phyloP scores from a whole-genome alignment of 2,329 filamentous ascomycete species.

The Cadophora sp. region DNA sequence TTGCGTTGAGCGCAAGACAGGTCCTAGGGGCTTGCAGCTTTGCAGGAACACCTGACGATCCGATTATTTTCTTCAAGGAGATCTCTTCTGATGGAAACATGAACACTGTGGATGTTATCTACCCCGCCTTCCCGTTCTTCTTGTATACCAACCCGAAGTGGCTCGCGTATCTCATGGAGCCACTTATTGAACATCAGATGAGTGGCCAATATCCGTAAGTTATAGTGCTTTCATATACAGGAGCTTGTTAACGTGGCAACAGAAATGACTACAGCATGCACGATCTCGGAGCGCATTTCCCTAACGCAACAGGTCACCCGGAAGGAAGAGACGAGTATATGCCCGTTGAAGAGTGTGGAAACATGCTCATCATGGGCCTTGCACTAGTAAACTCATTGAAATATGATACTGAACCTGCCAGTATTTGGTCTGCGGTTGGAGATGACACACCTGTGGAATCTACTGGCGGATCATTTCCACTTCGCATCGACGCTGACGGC shows the following conservation, averaged over 20 bases:
- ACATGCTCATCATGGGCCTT: slow-evolving; percentile 76
- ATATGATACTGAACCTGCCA: slow-evolving; percentile 65
- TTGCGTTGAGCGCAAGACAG: slow-evolving; percentile 79
- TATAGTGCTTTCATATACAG: background rate
- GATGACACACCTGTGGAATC: slow-evolving; percentile 36
- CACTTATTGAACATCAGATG: slow-evolving; percentile 80
- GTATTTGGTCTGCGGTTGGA: slow-evolving; percentile 60
- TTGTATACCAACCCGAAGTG: slow-evolving; percentile 83
- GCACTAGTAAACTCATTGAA: slow-evolving; percentile 77
- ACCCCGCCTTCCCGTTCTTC: slow-evolving; percentile 86
- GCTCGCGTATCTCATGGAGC: slow-evolving; percentile 81
- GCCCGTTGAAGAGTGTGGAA: slow-evolving; percentile 71
- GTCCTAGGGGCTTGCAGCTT: slow-evolving; percentile 81
- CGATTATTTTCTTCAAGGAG: slow-evolving; percentile 82
- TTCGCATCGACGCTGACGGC: slow-evolving; percentile 55
- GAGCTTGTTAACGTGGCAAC: background rate
- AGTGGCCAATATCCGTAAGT: slow-evolving; percentile 76
- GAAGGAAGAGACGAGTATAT: slow-evolving; percentile 70
- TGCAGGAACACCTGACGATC: slow-evolving; percentile 72
- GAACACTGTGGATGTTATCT: slow-evolving; percentile 88
- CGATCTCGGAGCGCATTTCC: slow-evolving; percentile 75
- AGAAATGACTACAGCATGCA: slow-evolving; percentile 81
- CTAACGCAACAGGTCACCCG: slow-evolving; percentile 76
- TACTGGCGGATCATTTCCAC: slow-evolving; percentile 40
- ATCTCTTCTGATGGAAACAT: slow-evolving; percentile 86